These are phyloP conservation scores for Exobasidium cylindrosporum DNA, from an alignment of 1,284 basidiomycete species.

Conservation along the genomic window DNA sequence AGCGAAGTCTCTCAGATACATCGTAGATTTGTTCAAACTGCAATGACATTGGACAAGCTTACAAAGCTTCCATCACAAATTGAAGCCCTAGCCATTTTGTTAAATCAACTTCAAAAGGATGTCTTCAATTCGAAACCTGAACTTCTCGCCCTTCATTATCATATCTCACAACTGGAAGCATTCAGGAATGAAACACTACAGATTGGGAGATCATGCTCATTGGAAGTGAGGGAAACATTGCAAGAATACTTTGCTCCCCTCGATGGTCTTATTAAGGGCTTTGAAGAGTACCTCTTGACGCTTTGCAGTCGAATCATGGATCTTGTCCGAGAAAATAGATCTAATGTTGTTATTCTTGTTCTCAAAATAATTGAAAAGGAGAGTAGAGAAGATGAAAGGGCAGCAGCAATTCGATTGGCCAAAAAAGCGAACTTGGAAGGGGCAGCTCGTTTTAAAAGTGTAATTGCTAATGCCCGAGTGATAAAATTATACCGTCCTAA, in stretches of 20 bases:
- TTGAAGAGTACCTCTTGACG: constrained; percentile 81
- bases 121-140: constrained; percentile 76
- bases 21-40: constrained; percentile 88
- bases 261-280: constrained; percentile 73
- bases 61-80: constrained; percentile 83
- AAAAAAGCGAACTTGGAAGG: constrained; percentile 74
- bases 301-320: constrained; percentile 75
- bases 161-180: constrained; percentile 79
- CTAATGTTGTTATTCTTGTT: constrained; percentile 81
- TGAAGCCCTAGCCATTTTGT: constrained; percentile 72
- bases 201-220: constrained; percentile 62
- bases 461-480: constrained; percentile 65
- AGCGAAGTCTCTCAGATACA: constrained; percentile 84
- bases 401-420: constrained; percentile 87
- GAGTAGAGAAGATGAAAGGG: constrained; percentile 90
- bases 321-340: constrained; percentile 70
- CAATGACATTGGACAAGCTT: constrained; percentile 90
- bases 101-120: constrained; percentile 72
- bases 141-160: constrained; percentile 84
- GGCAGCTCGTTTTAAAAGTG: constrained; percentile 44
- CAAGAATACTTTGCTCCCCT: constrained; percentile 82
- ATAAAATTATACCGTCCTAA: constrained; percentile 96
- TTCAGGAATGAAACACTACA: constrained; percentile 70
- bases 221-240: constrained; percentile 68
- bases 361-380: constrained; percentile 93